Conservation (phyloP, 1,284 basidiomycete genomes). For the Ceraceosorus guamensis region DNA sequence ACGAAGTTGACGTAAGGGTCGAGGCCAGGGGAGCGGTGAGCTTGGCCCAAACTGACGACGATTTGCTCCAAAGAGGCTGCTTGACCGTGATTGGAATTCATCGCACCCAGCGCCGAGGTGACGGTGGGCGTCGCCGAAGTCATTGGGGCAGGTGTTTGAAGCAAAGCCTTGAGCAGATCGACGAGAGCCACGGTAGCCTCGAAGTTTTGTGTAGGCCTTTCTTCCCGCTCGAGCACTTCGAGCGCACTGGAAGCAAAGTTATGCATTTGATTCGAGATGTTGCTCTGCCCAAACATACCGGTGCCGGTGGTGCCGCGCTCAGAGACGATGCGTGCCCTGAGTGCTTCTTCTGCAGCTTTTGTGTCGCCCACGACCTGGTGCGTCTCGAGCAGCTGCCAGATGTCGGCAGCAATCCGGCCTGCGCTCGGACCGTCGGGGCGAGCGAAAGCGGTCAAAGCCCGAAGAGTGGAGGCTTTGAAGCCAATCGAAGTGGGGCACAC, state of each 20-base stretch:
- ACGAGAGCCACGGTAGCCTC: slow-evolving; percentile 83
- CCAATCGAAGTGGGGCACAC: slow-evolving; percentile 61
- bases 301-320: slow-evolving; percentile 9
- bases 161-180: slow-evolving; percentile 67
- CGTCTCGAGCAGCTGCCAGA: slow-evolving; percentile 76
- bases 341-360: not conserved
- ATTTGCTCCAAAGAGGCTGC: slow-evolving; percentile 14
- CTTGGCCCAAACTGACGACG: slow-evolving; percentile 7
- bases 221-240: slow-evolving; percentile 39
- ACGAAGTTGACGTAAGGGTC: slow-evolving; percentile 77
- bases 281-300: slow-evolving; percentile 27
- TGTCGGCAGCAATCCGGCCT: slow-evolving; percentile 51
- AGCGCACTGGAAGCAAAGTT: too few relatives aligned
- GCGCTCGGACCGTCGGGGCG: slow-evolving; percentile 14
- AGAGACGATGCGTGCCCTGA: slow-evolving; percentile 3
- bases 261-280: slow-evolving; percentile 51
- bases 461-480: slow-evolving; percentile 78
- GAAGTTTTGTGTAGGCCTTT: slow-evolving; percentile 68
- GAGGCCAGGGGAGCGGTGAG: slow-evolving; percentile 42
- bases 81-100: not conserved
- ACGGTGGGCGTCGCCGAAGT: not conserved
- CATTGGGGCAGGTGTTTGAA: slow-evolving; percentile 2
- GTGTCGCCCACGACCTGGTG: slow-evolving; percentile 12
- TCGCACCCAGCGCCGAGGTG: not conserved
- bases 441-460: slow-evolving; percentile 71